A percentile compares a stretch with the other conserved stretches of the same genome.
phyloP scores from a whole-genome alignment of 2,329 filamentous ascomycete genomes.

The Myriosclerotinia scirpicola region DNA sequence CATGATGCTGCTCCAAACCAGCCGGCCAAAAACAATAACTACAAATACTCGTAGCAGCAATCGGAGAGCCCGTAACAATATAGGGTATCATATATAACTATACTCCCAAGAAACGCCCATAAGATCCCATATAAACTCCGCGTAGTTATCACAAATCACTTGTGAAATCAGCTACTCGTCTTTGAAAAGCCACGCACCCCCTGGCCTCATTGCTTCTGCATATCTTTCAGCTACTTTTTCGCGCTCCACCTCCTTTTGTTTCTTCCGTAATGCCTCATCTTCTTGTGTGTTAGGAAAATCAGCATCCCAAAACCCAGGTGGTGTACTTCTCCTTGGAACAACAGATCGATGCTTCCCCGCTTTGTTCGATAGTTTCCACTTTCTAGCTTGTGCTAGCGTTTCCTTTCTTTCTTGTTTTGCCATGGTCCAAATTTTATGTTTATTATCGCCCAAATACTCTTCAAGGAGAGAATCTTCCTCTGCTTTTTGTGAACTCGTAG shows the following conservation, averaged over 20 bases:
- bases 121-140: background rate
- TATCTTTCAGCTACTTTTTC: slow-evolving; percentile 70
- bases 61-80: background rate
- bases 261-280: slow-evolving; percentile 60
- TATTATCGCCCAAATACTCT: slow-evolving; percentile 54
- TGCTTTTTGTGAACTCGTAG: slow-evolving; percentile 36
- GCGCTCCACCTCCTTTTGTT: slow-evolving; percentile 63
- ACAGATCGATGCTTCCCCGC: slow-evolving; percentile 76
- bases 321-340: slow-evolving; percentile 68
- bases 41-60: background rate
- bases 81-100: slow-evolving; percentile 12
- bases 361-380: slow-evolving; percentile 68
- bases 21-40: background rate
- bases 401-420: slow-evolving; percentile 60
- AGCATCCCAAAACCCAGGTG: slow-evolving; percentile 86
- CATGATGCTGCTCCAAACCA: background rate
- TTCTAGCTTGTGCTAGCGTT: slow-evolving; percentile 73
- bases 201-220: slow-evolving; percentile 75
- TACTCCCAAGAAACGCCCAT: background rate
- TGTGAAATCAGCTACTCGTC: slow-evolving; percentile 57
- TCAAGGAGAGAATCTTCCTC: slow-evolving; percentile 55
- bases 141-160: background rate
- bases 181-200: slow-evolving; percentile 76
- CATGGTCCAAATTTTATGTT: slow-evolving; percentile 60
- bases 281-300: slow-evolving; percentile 92